These are phyloP conservation scores for Diutina neorugosa DNA, from an alignment of 1,139 yeast species.

Conservation along the genomic window DNA sequence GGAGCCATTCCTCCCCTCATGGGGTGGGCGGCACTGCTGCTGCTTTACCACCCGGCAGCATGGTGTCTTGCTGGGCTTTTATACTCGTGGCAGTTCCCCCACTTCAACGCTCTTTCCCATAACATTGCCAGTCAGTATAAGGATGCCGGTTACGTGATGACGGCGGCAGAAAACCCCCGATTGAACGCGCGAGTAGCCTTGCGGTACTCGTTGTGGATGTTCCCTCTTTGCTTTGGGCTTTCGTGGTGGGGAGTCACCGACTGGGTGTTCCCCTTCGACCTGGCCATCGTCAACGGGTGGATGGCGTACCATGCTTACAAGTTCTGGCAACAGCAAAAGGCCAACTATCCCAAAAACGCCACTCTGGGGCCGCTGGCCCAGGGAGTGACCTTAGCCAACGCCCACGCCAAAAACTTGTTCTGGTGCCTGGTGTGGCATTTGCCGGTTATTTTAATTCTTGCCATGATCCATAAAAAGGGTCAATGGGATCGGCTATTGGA, in stretches of 20 bases:
- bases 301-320: constrained; percentile 64
- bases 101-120: constrained; percentile 86
- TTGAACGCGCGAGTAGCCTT: constrained; percentile 89
- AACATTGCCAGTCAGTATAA: constrained; percentile 80
- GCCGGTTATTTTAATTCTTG: constrained; percentile 79
- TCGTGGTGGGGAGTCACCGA: constrained; percentile 76
- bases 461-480: constrained; percentile 90
- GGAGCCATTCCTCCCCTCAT: constrained; percentile 97
- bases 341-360: constrained; percentile 30
- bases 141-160: constrained; percentile 91
- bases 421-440: constrained; percentile 95
- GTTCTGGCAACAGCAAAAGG: constrained; percentile 72
- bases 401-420: constrained; percentile 71
- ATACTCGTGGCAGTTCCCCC: constrained; percentile 99
- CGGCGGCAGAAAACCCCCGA: constrained; percentile 86
- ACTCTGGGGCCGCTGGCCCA: constrained; percentile 13
- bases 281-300: constrained; percentile 78
- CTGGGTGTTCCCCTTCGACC: constrained; percentile 66
- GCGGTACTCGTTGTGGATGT: constrained; percentile 79
- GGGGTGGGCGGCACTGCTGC: constrained; percentile 98
- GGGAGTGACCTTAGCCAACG: constrained; percentile 35
- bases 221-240: constrained; percentile 82
- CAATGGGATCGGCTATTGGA: constrained; percentile 72
- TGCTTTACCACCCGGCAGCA: constrained; percentile 77
- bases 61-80: constrained; percentile 88